Evolutionary conservation across 2,329 filamentous ascomycete species (phyloP).

Genomic region (Xylariaceae sp.): DNA sequence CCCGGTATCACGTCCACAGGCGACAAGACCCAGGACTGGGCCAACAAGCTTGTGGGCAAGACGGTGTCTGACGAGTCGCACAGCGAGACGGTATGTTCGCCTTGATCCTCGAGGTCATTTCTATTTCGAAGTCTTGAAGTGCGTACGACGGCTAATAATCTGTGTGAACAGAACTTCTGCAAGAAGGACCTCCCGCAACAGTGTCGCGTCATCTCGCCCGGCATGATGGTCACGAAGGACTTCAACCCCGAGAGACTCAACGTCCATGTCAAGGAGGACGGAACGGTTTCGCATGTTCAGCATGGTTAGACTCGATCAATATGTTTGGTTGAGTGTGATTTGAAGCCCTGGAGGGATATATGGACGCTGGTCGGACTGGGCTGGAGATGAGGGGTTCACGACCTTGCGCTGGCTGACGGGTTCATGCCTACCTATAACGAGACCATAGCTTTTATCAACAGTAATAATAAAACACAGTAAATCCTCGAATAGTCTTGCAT

Average conservation of each 20-base stretch:
- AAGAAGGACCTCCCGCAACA: conserved; percentile 54
- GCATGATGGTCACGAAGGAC: conserved; percentile 55
- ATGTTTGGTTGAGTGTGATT: no score
- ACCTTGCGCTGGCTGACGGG: no score
- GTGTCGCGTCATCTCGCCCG: conserved; percentile 52
- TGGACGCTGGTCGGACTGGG: no score
- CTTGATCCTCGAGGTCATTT: background rate
- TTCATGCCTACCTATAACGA: no score
- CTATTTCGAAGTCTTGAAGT: no score
- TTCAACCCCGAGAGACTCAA: conserved; percentile 51
- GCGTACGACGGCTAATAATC: background rate
- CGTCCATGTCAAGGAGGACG: conserved; percentile 54
- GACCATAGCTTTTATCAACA: no score
- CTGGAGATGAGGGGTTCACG: no score
- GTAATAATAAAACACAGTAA: background rate
- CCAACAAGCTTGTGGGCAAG: conserved; percentile 59
- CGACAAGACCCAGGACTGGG: conserved; percentile 51
- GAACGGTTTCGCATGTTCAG: conserved; percentile 54
- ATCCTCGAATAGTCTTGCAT: background rate
- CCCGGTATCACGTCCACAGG: conserved; percentile 48
- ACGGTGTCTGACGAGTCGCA: conserved; percentile 48
- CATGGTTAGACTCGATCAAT: conserved; percentile 40
- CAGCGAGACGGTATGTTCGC: conserved; percentile 47
- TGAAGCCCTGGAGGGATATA: no score
- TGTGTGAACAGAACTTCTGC: conserved; percentile 48